Conservation (phyloP, 768 basidiomycete species). For the Trametes maxima region DNA sequence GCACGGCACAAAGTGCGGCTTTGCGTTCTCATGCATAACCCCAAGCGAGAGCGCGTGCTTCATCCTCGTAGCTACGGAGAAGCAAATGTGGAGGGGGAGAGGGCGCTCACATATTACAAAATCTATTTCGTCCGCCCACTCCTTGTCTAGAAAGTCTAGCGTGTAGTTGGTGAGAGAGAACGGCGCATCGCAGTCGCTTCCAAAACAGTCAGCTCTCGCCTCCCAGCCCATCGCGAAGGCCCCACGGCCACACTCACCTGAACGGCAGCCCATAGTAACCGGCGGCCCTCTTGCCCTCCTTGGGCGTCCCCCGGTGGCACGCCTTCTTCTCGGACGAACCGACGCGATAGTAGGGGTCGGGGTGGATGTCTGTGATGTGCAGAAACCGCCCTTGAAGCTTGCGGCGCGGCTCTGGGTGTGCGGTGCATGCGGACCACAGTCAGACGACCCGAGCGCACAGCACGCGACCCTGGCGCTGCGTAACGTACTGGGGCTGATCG, state of each 20-base stretch:
- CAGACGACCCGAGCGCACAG: slow-evolving; percentile 17
- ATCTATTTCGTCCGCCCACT: slow-evolving; percentile 85
- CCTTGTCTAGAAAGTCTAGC: slow-evolving; percentile 73
- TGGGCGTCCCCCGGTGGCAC: slow-evolving; percentile 66
- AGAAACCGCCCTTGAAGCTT: slow-evolving; percentile 74
- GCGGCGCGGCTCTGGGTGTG: slow-evolving; percentile 28
- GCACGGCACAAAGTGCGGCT: too few relatives aligned
- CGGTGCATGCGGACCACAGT: slow-evolving; percentile 11
- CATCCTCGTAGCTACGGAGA: not conserved
- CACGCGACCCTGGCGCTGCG: slow-evolving; percentile 7
- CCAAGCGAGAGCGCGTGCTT: too few relatives aligned
- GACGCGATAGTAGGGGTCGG: slow-evolving; percentile 65
- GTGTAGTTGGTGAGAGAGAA: slow-evolving; percentile 78
- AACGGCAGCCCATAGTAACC: slow-evolving; percentile 70
- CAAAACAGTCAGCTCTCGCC: not conserved
- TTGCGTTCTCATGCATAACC: too few relatives aligned
- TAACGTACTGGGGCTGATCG: slow-evolving; percentile 30
- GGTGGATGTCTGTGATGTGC: slow-evolving; percentile 85
- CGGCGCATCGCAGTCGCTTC: slow-evolving; percentile 84
- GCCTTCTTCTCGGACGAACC: slow-evolving; percentile 57
- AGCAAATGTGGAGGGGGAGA: not conserved
- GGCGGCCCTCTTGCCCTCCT: slow-evolving; percentile 53
- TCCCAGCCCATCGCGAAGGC: not conserved
- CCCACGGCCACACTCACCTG: slow-evolving; percentile 49
- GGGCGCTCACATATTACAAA: slow-evolving; percentile 77